phyloP scores from a whole-genome alignment of 2,329 filamentous ascomycete species.

The Fusarium dimerum region DNA sequence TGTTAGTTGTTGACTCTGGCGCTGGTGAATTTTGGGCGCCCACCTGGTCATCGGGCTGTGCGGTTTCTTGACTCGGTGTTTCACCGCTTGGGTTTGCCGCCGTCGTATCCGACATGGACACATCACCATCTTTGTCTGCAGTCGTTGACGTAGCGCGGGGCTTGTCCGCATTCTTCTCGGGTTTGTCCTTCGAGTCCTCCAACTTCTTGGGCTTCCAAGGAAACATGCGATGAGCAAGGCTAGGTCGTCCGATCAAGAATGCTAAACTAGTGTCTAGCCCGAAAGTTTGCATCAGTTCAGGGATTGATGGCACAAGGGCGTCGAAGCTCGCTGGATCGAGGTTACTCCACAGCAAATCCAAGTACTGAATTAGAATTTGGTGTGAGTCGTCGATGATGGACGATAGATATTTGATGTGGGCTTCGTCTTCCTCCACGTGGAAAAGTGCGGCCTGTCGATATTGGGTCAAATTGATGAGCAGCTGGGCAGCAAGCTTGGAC shows the following conservation, averaged over 20 bases:
- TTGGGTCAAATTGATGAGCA: conserved; percentile 89
- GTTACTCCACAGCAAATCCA: conserved; percentile 84
- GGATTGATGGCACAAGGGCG: conserved; percentile 71
- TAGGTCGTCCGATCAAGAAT: conserved; percentile 79
- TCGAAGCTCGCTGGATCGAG: conserved; percentile 77
- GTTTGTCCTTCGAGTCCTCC: conserved; percentile 30
- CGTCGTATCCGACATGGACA: conserved; percentile 48
- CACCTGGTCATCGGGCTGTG: conserved; percentile 36
- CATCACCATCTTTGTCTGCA: conserved; percentile 59
- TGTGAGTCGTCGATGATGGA: conserved; percentile 91
- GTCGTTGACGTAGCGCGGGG: conserved; percentile 24
- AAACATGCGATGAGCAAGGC: conserved; percentile 67
- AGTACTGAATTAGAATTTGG: conserved; percentile 79
- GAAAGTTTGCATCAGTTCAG: conserved; percentile 73
- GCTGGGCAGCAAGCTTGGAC: conserved; percentile 74
- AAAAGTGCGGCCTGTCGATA: conserved; percentile 87
- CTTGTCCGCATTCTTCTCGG: conserved; percentile 24
- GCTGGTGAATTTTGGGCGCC: conserved; percentile 13
- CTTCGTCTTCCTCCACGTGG: conserved; percentile 67
- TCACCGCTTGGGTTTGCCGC: conserved; percentile 28
- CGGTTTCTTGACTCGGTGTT: conserved; percentile 28
- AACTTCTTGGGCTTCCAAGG: conserved; percentile 41
- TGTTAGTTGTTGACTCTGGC: conserved; percentile 26
- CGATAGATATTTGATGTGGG: conserved; percentile 85
- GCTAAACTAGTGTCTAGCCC: conserved; percentile 79